phyloP scores from a whole-genome alignment of 2,329 filamentous ascomycete species.

The Lasiodiplodia hormozganensis region DNA sequence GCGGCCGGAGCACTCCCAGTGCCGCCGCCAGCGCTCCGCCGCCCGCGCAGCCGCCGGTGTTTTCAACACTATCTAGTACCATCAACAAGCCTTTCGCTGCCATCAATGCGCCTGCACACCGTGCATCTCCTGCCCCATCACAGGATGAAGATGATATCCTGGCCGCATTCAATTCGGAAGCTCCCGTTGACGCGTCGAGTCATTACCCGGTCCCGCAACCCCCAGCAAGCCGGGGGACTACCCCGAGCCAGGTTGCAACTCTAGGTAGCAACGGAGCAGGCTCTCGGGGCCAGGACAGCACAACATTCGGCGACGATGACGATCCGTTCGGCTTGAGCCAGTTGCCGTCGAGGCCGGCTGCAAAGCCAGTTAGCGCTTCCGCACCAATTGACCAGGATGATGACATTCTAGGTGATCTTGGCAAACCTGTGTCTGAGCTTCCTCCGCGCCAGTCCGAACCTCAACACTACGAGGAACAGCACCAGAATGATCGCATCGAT shows the following conservation, averaged over 20 bases:
- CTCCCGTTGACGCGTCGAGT: slow-evolving; percentile 65
- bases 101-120: slow-evolving; percentile 40
- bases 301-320: slow-evolving; percentile 62
- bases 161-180: slow-evolving; percentile 66
- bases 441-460: slow-evolving; percentile 41
- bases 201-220: slow-evolving; percentile 60
- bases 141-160: slow-evolving; percentile 65
- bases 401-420: slow-evolving; percentile 68
- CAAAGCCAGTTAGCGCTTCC: slow-evolving; percentile 36
- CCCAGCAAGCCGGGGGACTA: slow-evolving; percentile 38
- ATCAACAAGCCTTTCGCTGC: slow-evolving; percentile 49
- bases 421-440: slow-evolving; percentile 64
- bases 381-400: slow-evolving; percentile 49
- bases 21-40: slow-evolving; percentile 46
- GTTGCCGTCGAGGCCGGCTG: slow-evolving; percentile 55
- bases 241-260: slow-evolving; percentile 7
- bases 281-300: slow-evolving; percentile 30
- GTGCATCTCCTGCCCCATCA: slow-evolving; percentile 31
- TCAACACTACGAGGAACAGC: neutral
- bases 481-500: neutral
- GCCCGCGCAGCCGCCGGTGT: slow-evolving; percentile 37
- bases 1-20: slow-evolving; percentile 54
- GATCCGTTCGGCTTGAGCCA: slow-evolving; percentile 85
- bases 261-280: slow-evolving; percentile 31
- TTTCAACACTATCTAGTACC: slow-evolving; percentile 50